Evolutionary conservation across 345 rosid species (phyloP), one percentile per base, ranked within the genome.

Genomic region (Rhizophora mangle): DNA sequence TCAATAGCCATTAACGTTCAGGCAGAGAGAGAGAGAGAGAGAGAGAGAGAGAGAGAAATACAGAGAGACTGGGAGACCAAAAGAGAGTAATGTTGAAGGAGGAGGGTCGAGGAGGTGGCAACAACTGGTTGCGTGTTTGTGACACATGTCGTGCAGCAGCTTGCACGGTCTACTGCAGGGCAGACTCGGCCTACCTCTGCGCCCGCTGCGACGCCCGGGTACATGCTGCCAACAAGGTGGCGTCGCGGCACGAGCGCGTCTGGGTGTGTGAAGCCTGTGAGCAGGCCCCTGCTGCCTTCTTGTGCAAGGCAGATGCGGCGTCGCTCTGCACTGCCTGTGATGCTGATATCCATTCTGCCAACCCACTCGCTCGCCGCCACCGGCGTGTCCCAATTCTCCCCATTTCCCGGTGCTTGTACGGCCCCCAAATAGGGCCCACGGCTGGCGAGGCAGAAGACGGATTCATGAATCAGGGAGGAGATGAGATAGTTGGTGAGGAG

Each of bases 221-320:
- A n/a, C 97, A 93, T 30, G 85, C 89, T 0, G 96, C 97, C 24
- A 93, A 89, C 69, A 79, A 68, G 8, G 79, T 93, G 39, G 98
- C 97, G 26, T 91, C 97, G 6, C 84, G 93, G 65, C 97, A 94
- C 60, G 91, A 87, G 87, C 92, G 97, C 2, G 96, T 91, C 16
- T 76, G 84, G 80, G 85, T 91, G 37, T 93, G 98, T 54, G 84
- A 88, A 68, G 85, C 88, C 0, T 91, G 98, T 16, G 98, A 91
- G 71, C 79, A 85, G 0, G 87, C 92, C 3, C 98, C 97, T 0
- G 98, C 98, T 18, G 90, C 88, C 36, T 86, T 87, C 66, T 61
- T 90, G 10, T 94, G 98, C 74, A 89, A 88, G 82, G 98, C 98
- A 1, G 96, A 94, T 31, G 85, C 94, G 3, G 98, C 98, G 2